Evolutionary conservation across 1,284 basidiomycete species (phyloP).

Genomic region (Ganoderma boninense): DNA sequence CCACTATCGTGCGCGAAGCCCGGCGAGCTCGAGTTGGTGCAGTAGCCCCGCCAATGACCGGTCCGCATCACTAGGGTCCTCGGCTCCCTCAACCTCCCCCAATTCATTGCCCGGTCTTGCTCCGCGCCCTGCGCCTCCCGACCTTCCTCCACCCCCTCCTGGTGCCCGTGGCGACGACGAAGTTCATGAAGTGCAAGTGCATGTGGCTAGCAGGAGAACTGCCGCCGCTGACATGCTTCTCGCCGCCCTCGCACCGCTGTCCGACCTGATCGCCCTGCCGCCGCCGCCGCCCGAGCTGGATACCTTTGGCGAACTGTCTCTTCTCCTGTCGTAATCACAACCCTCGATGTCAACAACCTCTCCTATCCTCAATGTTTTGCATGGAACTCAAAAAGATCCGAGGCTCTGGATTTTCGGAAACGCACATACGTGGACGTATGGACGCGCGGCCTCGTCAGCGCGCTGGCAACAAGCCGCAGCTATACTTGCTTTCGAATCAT

Average conservation of each 20-base stretch:
- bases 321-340: slow-evolving; percentile 9
- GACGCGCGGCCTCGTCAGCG: neutral
- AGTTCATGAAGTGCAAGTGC: too few relatives aligned
- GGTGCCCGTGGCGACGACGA: neutral
- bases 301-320: slow-evolving; percentile 17
- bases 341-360: neutral
- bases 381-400: neutral
- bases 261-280: slow-evolving; percentile 15
- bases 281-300: slow-evolving; percentile 20
- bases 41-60: neutral
- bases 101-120: neutral
- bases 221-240: neutral
- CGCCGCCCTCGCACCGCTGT: slow-evolving; percentile 15
- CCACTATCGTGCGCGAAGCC: neutral
- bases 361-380: neutral
- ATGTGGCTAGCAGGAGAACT: too few relatives aligned
- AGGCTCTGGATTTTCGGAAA: neutral
- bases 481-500: neutral
- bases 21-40: neutral
- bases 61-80: neutral
- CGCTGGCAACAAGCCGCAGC: neutral
- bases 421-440: neutral
- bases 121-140: neutral
- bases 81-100: neutral
- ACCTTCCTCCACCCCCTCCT: neutral